phyloP scores from a whole-genome alignment of 2,329 filamentous ascomycete genomes.

The Cladophialophora bantiana region DNA sequence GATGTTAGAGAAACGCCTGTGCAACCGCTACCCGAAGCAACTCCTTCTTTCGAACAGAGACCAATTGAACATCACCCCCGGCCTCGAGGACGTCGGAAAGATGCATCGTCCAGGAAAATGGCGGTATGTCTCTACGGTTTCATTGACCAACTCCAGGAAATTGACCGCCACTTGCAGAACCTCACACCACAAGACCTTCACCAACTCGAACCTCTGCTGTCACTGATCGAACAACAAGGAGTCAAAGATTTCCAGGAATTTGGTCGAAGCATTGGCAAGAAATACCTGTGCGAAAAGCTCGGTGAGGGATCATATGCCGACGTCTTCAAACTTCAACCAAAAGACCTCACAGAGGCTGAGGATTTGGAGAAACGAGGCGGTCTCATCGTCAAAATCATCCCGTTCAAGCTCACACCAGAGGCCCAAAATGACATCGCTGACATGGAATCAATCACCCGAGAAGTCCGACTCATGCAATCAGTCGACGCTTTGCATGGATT shows the following conservation, averaged over 20 bases:
- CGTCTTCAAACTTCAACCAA: slow-evolving; percentile 63
- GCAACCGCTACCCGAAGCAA: neutral
- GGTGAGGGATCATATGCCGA: slow-evolving; percentile 72
- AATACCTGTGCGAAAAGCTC: slow-evolving; percentile 64
- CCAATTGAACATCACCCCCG: slow-evolving; percentile 24
- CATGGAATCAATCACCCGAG: slow-evolving; percentile 58
- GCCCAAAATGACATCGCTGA: slow-evolving; percentile 27
- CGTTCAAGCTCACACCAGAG: slow-evolving; percentile 43
- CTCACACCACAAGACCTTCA: slow-evolving; percentile 23
- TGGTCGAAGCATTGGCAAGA: slow-evolving; percentile 36
- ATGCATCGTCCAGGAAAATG: slow-evolving; percentile 30
- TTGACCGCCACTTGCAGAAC: slow-evolving; percentile 13
- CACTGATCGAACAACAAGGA: slow-evolving; percentile 28
- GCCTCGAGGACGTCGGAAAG: slow-evolving; percentile 32
- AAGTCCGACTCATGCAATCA: slow-evolving; percentile 62
- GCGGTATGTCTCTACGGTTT: slow-evolving; percentile 22
- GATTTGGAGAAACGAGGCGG: slow-evolving; percentile 47
- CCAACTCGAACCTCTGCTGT: slow-evolving; percentile 29
- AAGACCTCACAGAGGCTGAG: slow-evolving; percentile 45
- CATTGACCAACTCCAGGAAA: neutral
- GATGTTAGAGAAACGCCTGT: slow-evolving; percentile 20
- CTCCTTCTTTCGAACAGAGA: slow-evolving; percentile 11
- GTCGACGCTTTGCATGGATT: slow-evolving; percentile 68
- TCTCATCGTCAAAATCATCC: slow-evolving; percentile 59
- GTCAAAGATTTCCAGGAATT: slow-evolving; percentile 37